Base-by-base conservation (phyloP, 2,329 filamentous ascomycete species). In the Fusarium sp. region DNA sequence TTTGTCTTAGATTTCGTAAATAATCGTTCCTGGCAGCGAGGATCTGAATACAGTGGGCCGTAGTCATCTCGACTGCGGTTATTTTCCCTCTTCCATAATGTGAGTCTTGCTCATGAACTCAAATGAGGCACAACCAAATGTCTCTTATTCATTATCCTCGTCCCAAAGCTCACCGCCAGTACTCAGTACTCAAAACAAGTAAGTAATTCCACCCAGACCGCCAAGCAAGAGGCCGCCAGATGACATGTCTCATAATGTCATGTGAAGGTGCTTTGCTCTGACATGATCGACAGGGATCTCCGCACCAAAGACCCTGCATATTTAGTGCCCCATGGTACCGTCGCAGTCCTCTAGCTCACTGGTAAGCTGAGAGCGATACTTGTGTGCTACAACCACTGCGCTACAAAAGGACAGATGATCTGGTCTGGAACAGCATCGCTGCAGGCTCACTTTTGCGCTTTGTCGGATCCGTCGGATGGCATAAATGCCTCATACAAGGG, bases 401-500 rank as follows among this genome's bases (percentile, higher is more conserved):
- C 32, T 53, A 69, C 54, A 56, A 69, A 69, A 55, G 53, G 45
- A 12, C 65, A 44, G 46, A 55, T 20, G 62, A 66, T 61, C 47
- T 34, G 43, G 32, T 38, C 60, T 25, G 58, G 66, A 66, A 45
- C 44, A 68, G 65, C 53, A 56, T 66, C 34, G 41, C 44, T 44
- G 12, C 44, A 47, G 15, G 18, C 24, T 34, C 46, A 18, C 29
- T 45, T 56, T 52, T 15, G 30, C 46, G 53, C 62, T 46, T 38
- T 38, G 27, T 27, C 18, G 27, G 2, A 8, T 27, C 15, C 27
- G n/a, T 20, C 20, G 55, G 34, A 48, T 27, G 24, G 11, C 16
- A 41, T 40, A 69, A 69, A 61, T 69, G 27, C 65, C 65, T 55
- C 65, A 60, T 18, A 18, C 32, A 18, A 20, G 16, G 0, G 0